These are phyloP conservation scores for Penicillium hesseltinei DNA, from an alignment of 2,329 filamentous ascomycete genomes.

Conservation along the genomic window DNA sequence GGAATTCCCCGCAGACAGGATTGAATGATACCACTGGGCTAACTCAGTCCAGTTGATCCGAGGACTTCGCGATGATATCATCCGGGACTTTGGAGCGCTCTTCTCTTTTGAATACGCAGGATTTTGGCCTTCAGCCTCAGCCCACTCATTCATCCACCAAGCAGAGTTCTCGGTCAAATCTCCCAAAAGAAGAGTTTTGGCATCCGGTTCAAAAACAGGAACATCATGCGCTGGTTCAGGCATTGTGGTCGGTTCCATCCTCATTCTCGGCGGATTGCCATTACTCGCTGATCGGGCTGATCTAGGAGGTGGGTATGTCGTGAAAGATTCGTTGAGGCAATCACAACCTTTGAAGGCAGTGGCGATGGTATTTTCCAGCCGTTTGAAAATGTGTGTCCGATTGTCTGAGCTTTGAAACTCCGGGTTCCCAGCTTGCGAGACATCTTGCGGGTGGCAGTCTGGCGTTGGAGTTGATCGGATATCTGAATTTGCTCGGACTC, in stretches of 20 bases:
- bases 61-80: conserved; percentile 60
- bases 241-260: conserved; percentile 31
- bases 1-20: conserved; percentile 64
- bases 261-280: conserved; percentile 39
- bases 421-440: conserved; percentile 19
- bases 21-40: conserved; percentile 69
- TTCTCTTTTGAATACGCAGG: conserved; percentile 36
- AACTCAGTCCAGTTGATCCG: conserved; percentile 73
- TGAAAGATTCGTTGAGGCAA: conserved; percentile 75
- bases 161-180: conserved; percentile 77
- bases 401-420: conserved; percentile 40
- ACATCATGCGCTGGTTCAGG: conserved; percentile 32
- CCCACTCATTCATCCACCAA: conserved; percentile 71
- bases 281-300: conserved; percentile 46
- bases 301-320: conserved; percentile 47
- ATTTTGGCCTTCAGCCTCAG: conserved; percentile 33
- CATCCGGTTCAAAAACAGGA: conserved; percentile 63
- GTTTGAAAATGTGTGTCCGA: conserved; percentile 63
- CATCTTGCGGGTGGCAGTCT: conserved; percentile 20
- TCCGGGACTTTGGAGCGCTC: conserved; percentile 27
- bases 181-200: conserved; percentile 70
- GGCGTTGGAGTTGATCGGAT: conserved; percentile 23
- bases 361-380: conserved; percentile 74
- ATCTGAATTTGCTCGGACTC: conserved; percentile 33
- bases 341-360: conserved; percentile 66